These are phyloP conservation scores for Coniella lustricola DNA, from an alignment of 2,329 filamentous ascomycete genomes.

Conservation along the genomic window DNA sequence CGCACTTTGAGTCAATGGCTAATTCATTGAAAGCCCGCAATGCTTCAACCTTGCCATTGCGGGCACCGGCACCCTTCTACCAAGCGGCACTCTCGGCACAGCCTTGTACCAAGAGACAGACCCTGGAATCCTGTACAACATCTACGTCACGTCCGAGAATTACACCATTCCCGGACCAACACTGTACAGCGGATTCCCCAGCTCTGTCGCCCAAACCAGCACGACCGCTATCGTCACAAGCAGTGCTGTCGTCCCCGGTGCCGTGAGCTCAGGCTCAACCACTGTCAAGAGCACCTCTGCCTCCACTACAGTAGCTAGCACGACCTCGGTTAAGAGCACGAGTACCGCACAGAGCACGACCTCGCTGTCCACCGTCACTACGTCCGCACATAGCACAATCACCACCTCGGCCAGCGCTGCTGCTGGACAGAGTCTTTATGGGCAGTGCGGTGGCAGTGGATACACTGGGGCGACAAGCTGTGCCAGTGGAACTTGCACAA, in stretches of 20 bases:
- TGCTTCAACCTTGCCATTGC: slow-evolving; percentile 47
- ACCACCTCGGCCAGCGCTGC: background rate
- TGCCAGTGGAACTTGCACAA: slow-evolving; percentile 29
- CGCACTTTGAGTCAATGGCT: too few relatives aligned
- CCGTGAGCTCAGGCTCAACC: background rate
- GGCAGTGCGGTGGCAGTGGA: slow-evolving; percentile 36
- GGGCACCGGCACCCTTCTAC: slow-evolving; percentile 29
- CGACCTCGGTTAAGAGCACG: background rate
- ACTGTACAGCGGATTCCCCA: slow-evolving; percentile 17
- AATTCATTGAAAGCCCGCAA: slow-evolving; percentile 25
- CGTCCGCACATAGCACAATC: slow-evolving; percentile 4
- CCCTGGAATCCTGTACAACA: slow-evolving; percentile 46
- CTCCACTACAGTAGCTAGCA: background rate
- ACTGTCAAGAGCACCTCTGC: slow-evolving; percentile 3
- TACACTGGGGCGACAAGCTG: slow-evolving; percentile 32
- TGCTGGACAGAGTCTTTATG: slow-evolving; percentile 20
- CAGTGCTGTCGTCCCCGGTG: slow-evolving; percentile 8
- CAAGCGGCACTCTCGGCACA: slow-evolving; percentile 41
- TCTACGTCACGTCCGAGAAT: slow-evolving; percentile 32
- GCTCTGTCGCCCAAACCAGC: slow-evolving; percentile 18
- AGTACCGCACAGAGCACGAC: background rate
- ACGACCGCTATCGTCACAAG: slow-evolving; percentile 14
- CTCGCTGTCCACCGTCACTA: slow-evolving; percentile 2
- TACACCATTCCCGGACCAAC: slow-evolving; percentile 17
- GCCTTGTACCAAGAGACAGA: slow-evolving; percentile 45